A percentile compares a stretch with the other conserved stretches of the same genome.
Evolutionary conservation across 2,329 filamentous ascomycete species (phyloP).

Genomic region (Ambrosiella xylebori): DNA sequence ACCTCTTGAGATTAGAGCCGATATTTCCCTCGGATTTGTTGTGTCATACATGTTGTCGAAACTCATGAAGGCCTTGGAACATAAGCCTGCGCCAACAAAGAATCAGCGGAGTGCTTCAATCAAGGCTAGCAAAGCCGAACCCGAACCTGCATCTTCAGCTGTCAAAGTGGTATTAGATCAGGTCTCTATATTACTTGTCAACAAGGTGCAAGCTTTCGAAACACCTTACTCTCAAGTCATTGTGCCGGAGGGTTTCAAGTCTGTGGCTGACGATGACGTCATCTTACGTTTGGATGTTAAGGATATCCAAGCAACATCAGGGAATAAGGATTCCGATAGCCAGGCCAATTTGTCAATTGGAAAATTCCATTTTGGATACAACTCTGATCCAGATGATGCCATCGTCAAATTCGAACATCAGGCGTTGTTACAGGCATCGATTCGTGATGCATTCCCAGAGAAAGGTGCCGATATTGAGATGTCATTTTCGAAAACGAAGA

Average conservation of each 20-base stretch:
- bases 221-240: conserved; percentile 31
- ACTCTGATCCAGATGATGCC: conserved; percentile 26
- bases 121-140: background rate
- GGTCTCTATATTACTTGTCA: conserved; percentile 38
- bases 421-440: conserved; percentile 40
- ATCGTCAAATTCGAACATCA: conserved; percentile 46
- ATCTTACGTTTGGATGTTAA: conserved; percentile 34
- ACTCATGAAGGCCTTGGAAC: conserved; percentile 29
- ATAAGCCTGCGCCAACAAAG: background rate
- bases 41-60: conserved; percentile 33
- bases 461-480: conserved; percentile 40
- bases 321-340: conserved; percentile 12
- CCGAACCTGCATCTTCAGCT: background rate
- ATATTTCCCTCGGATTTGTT: conserved; percentile 38
- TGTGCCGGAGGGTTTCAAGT: conserved; percentile 22
- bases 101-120: background rate
- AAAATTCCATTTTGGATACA: conserved; percentile 41
- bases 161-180: conserved; percentile 30
- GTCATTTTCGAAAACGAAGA: conserved; percentile 29
- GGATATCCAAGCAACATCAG: conserved; percentile 17
- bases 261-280: conserved; percentile 21
- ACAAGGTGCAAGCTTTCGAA: conserved; percentile 34
- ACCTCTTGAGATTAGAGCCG: conserved; percentile 35
- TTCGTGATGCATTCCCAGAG: conserved; percentile 39
- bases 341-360: conserved; percentile 16